Conservation (phyloP, 257 asterid genomes). For the Sherardia arvensis region DNA sequence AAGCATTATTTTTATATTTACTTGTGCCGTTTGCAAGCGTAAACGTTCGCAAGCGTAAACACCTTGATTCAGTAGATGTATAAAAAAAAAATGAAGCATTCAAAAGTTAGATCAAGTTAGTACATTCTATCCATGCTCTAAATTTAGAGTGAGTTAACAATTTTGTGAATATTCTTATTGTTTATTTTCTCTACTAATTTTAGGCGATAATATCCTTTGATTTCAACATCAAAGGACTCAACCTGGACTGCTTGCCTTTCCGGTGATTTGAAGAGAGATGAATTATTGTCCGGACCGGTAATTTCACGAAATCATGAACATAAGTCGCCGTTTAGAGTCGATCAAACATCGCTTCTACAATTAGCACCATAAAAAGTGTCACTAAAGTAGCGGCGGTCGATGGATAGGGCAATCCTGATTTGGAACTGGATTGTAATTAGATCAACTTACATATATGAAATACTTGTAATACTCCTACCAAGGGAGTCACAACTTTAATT, state of each 20-base stretch:
- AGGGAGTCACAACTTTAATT: no score
- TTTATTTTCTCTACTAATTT: no score
- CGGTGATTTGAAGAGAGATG: constrained; percentile 62
- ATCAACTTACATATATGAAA: constrained; percentile 10
- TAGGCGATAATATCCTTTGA: no score
- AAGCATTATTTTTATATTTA: no score
- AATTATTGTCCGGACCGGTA: constrained; percentile 11
- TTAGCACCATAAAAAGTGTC: constrained; percentile 24
- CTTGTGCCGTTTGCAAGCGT: no score
- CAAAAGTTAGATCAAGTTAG: no score
- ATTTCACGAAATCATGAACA: constrained; percentile 9
- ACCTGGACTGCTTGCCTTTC: constrained; percentile 65
- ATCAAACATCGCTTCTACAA: constrained; percentile 23
- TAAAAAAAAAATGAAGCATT: no score
- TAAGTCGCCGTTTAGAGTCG: constrained; percentile 24
- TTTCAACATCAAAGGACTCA: constrained; percentile 65
- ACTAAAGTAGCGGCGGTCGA: constrained; percentile 52
- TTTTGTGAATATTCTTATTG: no score
- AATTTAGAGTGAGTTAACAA: no score
- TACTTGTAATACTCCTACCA: constrained; percentile 7
- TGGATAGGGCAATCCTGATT: constrained; percentile 30
- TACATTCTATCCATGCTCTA: no score
- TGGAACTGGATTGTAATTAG: constrained; percentile 25
- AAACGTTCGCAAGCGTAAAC: no score
- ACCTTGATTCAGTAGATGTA: no score